A percentile compares a stretch with the other conserved stretches of the same genome.
Conservation (phyloP, 352 stramenopile species). For the Phytopythium vexans region DNA sequence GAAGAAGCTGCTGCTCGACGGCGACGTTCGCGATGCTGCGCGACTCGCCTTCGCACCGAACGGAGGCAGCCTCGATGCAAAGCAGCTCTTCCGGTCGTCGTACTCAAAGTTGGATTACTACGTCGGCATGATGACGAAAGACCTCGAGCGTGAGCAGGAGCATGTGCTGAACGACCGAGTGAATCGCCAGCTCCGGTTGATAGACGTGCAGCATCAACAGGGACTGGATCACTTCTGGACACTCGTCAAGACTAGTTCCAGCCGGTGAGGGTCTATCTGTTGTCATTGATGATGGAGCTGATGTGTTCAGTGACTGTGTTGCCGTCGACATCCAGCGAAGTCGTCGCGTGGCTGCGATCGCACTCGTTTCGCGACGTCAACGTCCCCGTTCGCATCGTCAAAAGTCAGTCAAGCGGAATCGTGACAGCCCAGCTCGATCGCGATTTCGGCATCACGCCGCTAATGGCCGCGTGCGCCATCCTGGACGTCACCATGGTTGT, state of each 20-base stretch:
- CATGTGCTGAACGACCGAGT: conserved; percentile 15
- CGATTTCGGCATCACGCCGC: conserved; percentile 48
- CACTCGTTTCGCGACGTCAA: conserved; percentile 72
- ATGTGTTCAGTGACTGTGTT: not conserved
- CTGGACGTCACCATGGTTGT: conserved; percentile 46
- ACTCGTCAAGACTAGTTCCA: conserved; percentile 32
- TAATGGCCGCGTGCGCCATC: conserved; percentile 64
- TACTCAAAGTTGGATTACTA: conserved; percentile 57
- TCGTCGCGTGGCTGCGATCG: conserved; percentile 53
- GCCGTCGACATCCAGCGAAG: conserved; percentile 35
- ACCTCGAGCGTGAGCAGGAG: conserved; percentile 31
- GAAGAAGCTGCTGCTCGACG: conserved; percentile 59
- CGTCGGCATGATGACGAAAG: conserved; percentile 27
- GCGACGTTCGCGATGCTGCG: conserved; percentile 10
- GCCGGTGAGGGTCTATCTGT: conserved; percentile 16
- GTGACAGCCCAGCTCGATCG: conserved; percentile 13
- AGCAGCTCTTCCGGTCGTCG: conserved; percentile 1
- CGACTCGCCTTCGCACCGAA: not conserved
- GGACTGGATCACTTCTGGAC: conserved; percentile 61
- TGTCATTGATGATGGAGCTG: not conserved
- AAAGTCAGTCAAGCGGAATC: not conserved
- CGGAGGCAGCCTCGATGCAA: not conserved
- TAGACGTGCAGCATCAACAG: conserved; percentile 26
- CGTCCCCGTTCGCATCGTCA: conserved; percentile 29
- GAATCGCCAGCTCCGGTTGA: conserved; percentile 35